Base-by-base conservation (phyloP, 371 early-diverging fungal species). In the Funneliformis caledonium region DNA sequence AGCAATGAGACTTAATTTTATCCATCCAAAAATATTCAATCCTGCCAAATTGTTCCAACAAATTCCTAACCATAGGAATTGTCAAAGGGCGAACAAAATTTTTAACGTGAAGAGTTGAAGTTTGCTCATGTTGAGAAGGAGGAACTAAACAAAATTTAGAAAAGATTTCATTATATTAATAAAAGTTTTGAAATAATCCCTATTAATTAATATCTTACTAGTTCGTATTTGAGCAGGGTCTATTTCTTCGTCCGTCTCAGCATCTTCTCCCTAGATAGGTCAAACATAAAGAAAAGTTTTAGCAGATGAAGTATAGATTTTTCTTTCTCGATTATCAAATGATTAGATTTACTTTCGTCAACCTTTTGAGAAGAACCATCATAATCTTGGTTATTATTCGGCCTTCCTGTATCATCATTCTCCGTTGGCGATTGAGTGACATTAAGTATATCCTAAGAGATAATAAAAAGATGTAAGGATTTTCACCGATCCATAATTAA, bases 1-100 rank as follows among this genome's bases (percentile, higher is more conserved):
- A 96, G 72, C 93, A 92, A 80, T 94, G 95, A 2, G 96, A 92
- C 76, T 95, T 94, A 84, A 96, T 94, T 45, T 87, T 88, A 84
- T 96, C 94, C 88, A 96, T 93, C 96, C 96, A 96, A 33, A 95
- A 88, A 65, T 88, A 87, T 43, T 91, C 90, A 3, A 92, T 83
- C 19, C 85, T 87, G 11, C 96, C 96, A 80, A 87, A 92, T 83
- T 90, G 85, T 19, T 83, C 85, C 50, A 95, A 86, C 73, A 93
- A 82, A 70, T 92, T 90, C 79, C 91, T 87, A 59, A 94, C 89
- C 56, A 88, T 84, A 48, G 83, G 83, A n/a, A 90, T 81, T 14
- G 90, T 92, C 72, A 96, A 82, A 6, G 96, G 96, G 16, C 96
- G 88, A 56, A 91, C 89, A 79, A 96, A 91, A 76, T 95, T 93